phyloP scores from a whole-genome alignment of 139 green algal genomes.

The Edaphochlamys debaryana region DNA sequence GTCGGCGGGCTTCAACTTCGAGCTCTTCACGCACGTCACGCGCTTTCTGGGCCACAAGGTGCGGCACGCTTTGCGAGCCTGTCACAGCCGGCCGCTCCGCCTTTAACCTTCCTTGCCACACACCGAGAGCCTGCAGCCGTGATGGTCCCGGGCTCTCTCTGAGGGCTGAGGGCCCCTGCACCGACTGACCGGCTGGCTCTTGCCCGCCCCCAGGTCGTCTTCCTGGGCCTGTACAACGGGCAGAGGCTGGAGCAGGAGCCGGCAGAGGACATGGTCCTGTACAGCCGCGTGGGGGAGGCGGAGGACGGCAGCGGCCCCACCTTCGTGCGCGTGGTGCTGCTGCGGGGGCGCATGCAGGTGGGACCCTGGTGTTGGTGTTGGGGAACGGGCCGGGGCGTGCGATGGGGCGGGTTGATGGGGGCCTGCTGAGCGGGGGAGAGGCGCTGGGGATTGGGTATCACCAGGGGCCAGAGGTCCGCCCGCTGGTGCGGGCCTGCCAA shows the following conservation, averaged over 20 bases:
- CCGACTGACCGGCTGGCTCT: too few relatives aligned
- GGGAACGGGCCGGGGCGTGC: neutral
- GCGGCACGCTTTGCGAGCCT: neutral
- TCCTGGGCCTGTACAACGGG: constrained; percentile 91
- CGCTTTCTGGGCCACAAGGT: constrained; percentile 83
- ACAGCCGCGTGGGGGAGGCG: constrained; percentile 58
- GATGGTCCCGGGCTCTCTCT: too few relatives aligned
- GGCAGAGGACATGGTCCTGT: constrained; percentile 67
- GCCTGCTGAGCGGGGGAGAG: too few relatives aligned
- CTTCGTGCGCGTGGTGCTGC: constrained; percentile 88
- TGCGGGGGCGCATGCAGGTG: constrained; percentile 74
- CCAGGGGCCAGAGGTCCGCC: too few relatives aligned
- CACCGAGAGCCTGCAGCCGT: too few relatives aligned
- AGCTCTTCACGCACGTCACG: constrained; percentile 92
- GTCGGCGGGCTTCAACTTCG: constrained; percentile 74
- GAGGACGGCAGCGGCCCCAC: constrained; percentile 35
- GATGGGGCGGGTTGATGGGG: neutral
- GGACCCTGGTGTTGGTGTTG: neutral
- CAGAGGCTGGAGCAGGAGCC: constrained; percentile 77
- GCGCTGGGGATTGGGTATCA: too few relatives aligned
- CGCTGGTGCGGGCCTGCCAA: too few relatives aligned
- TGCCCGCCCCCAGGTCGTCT: constrained; percentile 59
- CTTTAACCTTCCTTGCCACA: too few relatives aligned
- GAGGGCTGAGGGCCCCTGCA: too few relatives aligned
- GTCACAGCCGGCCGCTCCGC: too few relatives aligned